Evolutionary conservation across 176 grass and related monocot genomes (phyloP), one percentile per base, ranked within the genome.

Genomic region (Sorghum bicolor): DNA sequence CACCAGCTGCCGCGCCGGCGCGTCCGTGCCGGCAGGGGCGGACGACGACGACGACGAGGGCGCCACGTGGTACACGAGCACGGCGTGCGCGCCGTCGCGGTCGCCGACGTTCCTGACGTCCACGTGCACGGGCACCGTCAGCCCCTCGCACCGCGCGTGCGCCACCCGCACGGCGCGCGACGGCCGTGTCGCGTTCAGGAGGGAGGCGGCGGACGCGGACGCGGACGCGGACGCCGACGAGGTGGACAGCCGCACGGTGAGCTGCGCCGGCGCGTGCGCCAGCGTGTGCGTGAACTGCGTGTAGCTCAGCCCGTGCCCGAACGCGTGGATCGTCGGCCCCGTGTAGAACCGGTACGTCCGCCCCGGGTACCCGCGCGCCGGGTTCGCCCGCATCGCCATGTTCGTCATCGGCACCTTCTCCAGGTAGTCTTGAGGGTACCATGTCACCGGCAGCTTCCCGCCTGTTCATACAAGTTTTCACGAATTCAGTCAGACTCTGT

Each of bases 381-480:
- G 75, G 58, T 95, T 43, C 5, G 96, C 80, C 0, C 96, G 89
- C 96, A 98, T 98, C 47, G 78, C 86, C 93, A 95, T 98, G 82
- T 90, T 68, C 28, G 96, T 95, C 96, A 98, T 95, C 0, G 93
- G 73, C 5, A 86, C 93, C 77, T 88, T 95, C 12, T 72, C 70
- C 26, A 98, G 76, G 55, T 93, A 98, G 1, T 80, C 82, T 64
- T 95, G 83, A 0, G 89, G 93, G 82, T 98, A 98, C 96, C 96
- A 98, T 12, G 96, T 98, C 91, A 98, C 79, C 16, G 96, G 87
- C 2, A 95, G 83, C 87, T 93, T 98, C 50, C 93, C 96, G 13
- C 96, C 93, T 97, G 44, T 52, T 20, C 16, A 50, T 50, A n/a
- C 25, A 14, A 82, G 64, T 43, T 24, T 57, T 0, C 22, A 33